Conservation (phyloP, 441 rosid species). For the Rhodomyrtus psidioides region DNA sequence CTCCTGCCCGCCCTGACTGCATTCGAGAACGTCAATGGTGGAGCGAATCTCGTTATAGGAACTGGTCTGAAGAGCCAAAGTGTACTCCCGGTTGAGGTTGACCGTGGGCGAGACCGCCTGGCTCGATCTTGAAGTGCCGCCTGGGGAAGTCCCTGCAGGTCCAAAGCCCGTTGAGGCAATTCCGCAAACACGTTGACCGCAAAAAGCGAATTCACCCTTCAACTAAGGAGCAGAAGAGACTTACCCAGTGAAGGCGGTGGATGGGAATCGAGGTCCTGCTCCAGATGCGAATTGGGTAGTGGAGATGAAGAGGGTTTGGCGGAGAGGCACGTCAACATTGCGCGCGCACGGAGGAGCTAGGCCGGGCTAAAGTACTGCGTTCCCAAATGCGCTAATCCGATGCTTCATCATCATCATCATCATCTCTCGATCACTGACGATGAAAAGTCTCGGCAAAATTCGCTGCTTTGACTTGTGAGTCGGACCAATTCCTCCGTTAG, state of each 20-base stretch:
- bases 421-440: neutral
- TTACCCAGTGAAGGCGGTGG: constrained; percentile 39
- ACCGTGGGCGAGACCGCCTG: constrained; percentile 30
- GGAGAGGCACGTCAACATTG: constrained; percentile 45
- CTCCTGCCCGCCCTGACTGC: constrained; percentile 7
- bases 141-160: constrained; percentile 26
- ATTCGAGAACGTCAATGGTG: constrained; percentile 20
- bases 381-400: neutral
- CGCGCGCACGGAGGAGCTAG: neutral
- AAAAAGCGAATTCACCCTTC: neutral
- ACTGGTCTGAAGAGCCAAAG: constrained; percentile 42
- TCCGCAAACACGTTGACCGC: constrained; percentile 26
- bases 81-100: constrained; percentile 45
- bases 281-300: constrained; percentile 17
- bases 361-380: neutral
- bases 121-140: constrained; percentile 41
- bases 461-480: neutral
- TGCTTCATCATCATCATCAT: neutral
- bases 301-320: constrained; percentile 37
- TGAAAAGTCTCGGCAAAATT: neutral
- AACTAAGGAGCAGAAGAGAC: neutral
- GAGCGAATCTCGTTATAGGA: constrained; percentile 67
- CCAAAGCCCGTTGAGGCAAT: constrained; percentile 24
- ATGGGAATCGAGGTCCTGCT: constrained; percentile 12
- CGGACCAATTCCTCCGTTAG: neutral